Evolutionary conservation across 169 alveolate genomes (phyloP).

Genomic region (Eimeria nieschulzi): DNA sequence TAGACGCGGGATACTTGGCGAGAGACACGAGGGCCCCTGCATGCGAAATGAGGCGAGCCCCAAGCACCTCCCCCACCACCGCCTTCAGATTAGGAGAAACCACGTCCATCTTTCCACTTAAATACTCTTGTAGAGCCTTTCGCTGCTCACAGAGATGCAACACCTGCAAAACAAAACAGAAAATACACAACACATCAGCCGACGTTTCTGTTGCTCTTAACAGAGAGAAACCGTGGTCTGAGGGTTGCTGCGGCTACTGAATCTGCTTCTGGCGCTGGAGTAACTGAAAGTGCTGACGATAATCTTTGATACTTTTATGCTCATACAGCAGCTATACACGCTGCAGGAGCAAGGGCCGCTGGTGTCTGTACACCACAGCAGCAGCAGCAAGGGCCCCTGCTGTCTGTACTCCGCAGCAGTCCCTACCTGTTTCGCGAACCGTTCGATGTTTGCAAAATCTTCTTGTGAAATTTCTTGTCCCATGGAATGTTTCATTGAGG

Average conservation of each 20-base stretch:
- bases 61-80: slow-evolving; percentile 98
- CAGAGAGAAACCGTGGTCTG: too few relatives aligned
- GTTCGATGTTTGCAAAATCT: slow-evolving; percentile 91
- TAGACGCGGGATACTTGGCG: slow-evolving; percentile 99
- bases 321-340: background rate
- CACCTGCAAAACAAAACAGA: slow-evolving; percentile 34
- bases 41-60: slow-evolving; percentile 99
- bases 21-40: slow-evolving; percentile 98
- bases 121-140: slow-evolving; percentile 81
- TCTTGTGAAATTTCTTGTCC: slow-evolving; percentile 96
- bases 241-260: too few relatives aligned
- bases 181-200: background rate
- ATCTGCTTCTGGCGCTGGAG: background rate
- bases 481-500: slow-evolving; percentile 93
- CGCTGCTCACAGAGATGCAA: slow-evolving; percentile 73
- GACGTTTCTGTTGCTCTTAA: too few relatives aligned
- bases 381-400: background rate
- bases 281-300: background rate
- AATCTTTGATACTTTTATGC: background rate
- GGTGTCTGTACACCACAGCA: background rate
- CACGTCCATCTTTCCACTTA: slow-evolving; percentile 91
- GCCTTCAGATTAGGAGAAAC: slow-evolving; percentile 99
- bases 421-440: slow-evolving; percentile 91
- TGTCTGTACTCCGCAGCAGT: background rate
- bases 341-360: background rate